These are phyloP conservation scores for Xylariaceae sp. DNA, from an alignment of 2,329 filamentous ascomycete species.

Conservation along the genomic window DNA sequence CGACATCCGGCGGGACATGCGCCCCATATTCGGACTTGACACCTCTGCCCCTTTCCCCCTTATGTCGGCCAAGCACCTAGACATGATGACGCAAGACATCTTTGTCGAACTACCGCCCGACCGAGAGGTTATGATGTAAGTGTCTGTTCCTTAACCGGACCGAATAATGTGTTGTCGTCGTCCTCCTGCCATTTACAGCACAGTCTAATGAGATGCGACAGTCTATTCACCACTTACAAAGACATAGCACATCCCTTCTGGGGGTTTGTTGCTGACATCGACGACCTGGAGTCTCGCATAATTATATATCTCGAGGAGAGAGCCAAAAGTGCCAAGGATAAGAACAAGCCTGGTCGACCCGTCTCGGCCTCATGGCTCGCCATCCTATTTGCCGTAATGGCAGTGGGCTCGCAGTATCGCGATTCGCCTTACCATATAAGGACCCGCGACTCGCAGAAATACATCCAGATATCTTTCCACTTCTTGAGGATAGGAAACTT, in stretches of 20 bases:
- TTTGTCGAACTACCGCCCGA: slow-evolving; percentile 58
- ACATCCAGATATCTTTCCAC: slow-evolving; percentile 60
- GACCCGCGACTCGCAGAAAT: slow-evolving; percentile 54
- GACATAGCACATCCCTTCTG: slow-evolving; percentile 63
- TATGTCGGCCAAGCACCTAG: slow-evolving; percentile 59
- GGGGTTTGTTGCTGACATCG: slow-evolving; percentile 62
- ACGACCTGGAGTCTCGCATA: slow-evolving; percentile 58
- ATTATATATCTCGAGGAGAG: slow-evolving; percentile 62
- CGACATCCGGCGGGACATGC: slow-evolving; percentile 59
- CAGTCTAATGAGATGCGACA: slow-evolving; percentile 25
- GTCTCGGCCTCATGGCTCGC: slow-evolving; percentile 62
- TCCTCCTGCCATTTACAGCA: too few relatives aligned
- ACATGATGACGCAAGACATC: slow-evolving; percentile 55
- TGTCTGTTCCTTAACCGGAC: too few relatives aligned
- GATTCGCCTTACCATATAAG: slow-evolving; percentile 58
- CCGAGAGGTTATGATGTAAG: slow-evolving; percentile 61
- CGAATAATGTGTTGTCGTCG: too few relatives aligned
- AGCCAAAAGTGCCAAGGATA: slow-evolving; percentile 47
- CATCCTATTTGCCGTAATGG: slow-evolving; percentile 59
- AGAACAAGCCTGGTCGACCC: slow-evolving; percentile 41
- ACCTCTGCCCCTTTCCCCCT: slow-evolving; percentile 62
- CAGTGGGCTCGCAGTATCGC: slow-evolving; percentile 61
- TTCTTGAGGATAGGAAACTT: slow-evolving; percentile 61
- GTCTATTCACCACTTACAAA: slow-evolving; percentile 61
- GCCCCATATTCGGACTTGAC: slow-evolving; percentile 60